These are phyloP conservation scores for Yarrowia porcina DNA, from an alignment of 805 yeast genomes.

Conservation along the genomic window DNA sequence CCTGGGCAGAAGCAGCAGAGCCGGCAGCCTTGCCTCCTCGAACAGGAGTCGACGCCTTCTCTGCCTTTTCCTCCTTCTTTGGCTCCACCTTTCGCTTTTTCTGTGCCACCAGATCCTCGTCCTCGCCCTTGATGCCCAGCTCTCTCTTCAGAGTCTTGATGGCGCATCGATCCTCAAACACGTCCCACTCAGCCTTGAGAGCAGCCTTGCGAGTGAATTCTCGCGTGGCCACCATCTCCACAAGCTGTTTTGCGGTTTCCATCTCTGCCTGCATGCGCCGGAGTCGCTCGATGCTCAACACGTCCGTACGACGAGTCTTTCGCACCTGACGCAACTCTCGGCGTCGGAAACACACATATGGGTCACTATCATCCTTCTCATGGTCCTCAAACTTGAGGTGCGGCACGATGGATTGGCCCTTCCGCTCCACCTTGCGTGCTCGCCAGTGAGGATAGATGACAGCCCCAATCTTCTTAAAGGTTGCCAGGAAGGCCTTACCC, in stretches of 20 bases:
- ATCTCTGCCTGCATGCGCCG: conserved; percentile 71
- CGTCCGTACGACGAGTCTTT: conserved; percentile 92
- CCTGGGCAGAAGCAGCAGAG: conserved; percentile 35
- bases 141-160: conserved; percentile 73
- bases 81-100: conserved; percentile 49
- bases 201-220: conserved; percentile 62
- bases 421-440: conserved; percentile 60
- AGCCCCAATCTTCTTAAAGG: conserved; percentile 52
- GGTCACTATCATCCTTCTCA: conserved; percentile 89
- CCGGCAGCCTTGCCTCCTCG: conserved; percentile 30
- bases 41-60: conserved; percentile 27
- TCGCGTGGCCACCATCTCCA: conserved; percentile 68
- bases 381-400: conserved; percentile 77
- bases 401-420: conserved; percentile 73
- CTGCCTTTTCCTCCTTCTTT: conserved; percentile 29
- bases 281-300: conserved; percentile 81
- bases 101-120: conserved; percentile 74
- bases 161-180: conserved; percentile 69
- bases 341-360: conserved; percentile 91
- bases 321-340: conserved; percentile 94
- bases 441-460: conserved; percentile 80
- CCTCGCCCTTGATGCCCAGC: conserved; percentile 76
- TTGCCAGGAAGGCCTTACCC: conserved; percentile 26
- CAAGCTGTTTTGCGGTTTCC: conserved; percentile 66
- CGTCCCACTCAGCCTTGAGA: conserved; percentile 57